These are phyloP conservation scores for Crataegus laevigata DNA, from an alignment of 306 rosid species.

Conservation along the genomic window DNA sequence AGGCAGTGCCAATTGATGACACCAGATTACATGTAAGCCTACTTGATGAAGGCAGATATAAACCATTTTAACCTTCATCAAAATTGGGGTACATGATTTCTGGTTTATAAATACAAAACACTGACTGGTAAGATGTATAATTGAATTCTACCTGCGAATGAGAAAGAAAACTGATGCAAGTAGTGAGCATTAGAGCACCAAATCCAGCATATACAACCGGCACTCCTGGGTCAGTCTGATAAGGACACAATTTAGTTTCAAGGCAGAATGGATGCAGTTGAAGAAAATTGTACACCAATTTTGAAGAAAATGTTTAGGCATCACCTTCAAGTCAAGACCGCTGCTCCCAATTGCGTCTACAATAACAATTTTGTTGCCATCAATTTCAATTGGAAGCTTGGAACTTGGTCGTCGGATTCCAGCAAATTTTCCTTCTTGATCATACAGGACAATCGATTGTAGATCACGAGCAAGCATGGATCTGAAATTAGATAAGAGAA, in stretches of 20 bases:
- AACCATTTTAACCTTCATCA: neutral
- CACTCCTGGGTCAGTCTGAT: constrained; percentile 91
- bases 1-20: neutral
- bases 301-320: neutral
- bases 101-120: neutral
- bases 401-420: constrained; percentile 89
- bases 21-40: neutral
- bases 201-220: constrained; percentile 95
- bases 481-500: constrained; percentile 37
- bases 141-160: constrained; percentile 67
- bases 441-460: constrained; percentile 80
- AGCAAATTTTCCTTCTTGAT: constrained; percentile 75
- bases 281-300: neutral
- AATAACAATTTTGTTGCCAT: constrained; percentile 59
- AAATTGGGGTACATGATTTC: constrained; percentile 4
- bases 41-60: neutral
- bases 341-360: constrained; percentile 95
- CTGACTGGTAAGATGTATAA: neutral
- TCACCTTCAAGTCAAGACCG: constrained; percentile 86
- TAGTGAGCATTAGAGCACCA: constrained; percentile 96
- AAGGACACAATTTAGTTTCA: constrained; percentile 16
- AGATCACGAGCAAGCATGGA: constrained; percentile 97
- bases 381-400: constrained; percentile 75
- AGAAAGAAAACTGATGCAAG: constrained; percentile 86
- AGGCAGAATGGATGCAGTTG: constrained; percentile 3